phyloP scores from a whole-genome alignment of 192 early-diverging fungal genomes.

The Linnemannia zychae region DNA sequence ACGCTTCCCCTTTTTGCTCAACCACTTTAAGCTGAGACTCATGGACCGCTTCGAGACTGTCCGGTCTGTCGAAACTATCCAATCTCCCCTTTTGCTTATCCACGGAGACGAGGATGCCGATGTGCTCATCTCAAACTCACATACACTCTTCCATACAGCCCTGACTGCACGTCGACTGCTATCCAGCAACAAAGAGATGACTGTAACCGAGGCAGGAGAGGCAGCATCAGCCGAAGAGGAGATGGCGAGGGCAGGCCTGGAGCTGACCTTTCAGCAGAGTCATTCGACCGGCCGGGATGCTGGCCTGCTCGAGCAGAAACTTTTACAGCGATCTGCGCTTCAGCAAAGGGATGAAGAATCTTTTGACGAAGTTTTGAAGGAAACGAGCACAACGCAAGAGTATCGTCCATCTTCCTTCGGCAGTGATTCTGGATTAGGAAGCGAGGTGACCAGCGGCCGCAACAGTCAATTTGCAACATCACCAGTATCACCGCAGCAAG shows the following conservation, averaged over 20 bases:
- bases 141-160: constrained; percentile 44
- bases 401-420: background rate
- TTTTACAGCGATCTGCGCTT: background rate
- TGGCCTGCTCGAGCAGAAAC: background rate
- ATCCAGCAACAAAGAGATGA: constrained; percentile 34
- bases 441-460: constrained; percentile 16
- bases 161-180: constrained; percentile 37
- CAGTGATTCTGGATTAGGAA: constrained; percentile 21
- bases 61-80: constrained; percentile 41
- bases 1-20: constrained; percentile 39
- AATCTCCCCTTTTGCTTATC: constrained; percentile 45
- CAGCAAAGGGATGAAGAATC: background rate
- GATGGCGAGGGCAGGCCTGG: constrained; percentile 32
- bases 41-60: constrained; percentile 54
- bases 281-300: constrained; percentile 21
- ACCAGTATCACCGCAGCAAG: constrained; percentile 14
- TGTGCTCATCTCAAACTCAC: constrained; percentile 50
- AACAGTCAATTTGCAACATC: constrained; percentile 21
- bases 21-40: constrained; percentile 46
- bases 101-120: constrained; percentile 55
- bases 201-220: constrained; percentile 39
- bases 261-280: constrained; percentile 36
- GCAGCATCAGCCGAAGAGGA: constrained; percentile 44
- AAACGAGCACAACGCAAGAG: background rate
- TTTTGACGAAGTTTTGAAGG: background rate